A percentile compares a stretch with the other conserved stretches of the same genome.
Conservation (phyloP, 305 asterid genomes). For the Rubia peregrina region DNA sequence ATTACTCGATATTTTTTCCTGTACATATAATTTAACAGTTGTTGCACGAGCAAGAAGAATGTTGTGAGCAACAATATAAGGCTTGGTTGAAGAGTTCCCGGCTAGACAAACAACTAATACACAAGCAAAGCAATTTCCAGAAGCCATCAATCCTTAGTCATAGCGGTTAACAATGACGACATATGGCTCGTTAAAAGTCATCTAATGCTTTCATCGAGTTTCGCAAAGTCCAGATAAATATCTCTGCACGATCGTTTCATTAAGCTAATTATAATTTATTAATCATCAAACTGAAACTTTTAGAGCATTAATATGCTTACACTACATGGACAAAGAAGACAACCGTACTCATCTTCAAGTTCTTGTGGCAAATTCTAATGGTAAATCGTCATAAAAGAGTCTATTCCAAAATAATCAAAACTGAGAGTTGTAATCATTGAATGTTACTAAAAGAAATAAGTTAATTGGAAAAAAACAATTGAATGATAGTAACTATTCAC, state of each 20-base stretch:
- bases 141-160: slow-evolving; percentile 26
- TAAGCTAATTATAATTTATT: no score
- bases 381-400: slow-evolving; percentile 45
- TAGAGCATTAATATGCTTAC: slow-evolving; percentile 23
- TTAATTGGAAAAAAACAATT: no score
- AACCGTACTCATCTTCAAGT: slow-evolving; percentile 46
- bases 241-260: no score
- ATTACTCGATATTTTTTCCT: slow-evolving; percentile 38
- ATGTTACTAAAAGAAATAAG: no score
- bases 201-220: slow-evolving; percentile 49
- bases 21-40: slow-evolving; percentile 30
- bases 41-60: slow-evolving; percentile 40
- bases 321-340: slow-evolving; percentile 38
- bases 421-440: background rate
- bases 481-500: no score
- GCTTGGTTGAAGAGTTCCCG: slow-evolving; percentile 48
- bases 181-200: slow-evolving; percentile 46
- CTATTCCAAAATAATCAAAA: slow-evolving; percentile 28
- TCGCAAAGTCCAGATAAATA: slow-evolving; percentile 40
- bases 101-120: slow-evolving; percentile 18
- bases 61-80: slow-evolving; percentile 46
- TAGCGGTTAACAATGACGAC: slow-evolving; percentile 37
- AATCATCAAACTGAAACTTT: no score
- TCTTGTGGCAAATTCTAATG: slow-evolving; percentile 62
- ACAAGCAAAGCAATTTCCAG: slow-evolving; percentile 45